phyloP scores from a whole-genome alignment of 1,284 basidiomycete genomes.

The Ceratobasidium sp. region DNA sequence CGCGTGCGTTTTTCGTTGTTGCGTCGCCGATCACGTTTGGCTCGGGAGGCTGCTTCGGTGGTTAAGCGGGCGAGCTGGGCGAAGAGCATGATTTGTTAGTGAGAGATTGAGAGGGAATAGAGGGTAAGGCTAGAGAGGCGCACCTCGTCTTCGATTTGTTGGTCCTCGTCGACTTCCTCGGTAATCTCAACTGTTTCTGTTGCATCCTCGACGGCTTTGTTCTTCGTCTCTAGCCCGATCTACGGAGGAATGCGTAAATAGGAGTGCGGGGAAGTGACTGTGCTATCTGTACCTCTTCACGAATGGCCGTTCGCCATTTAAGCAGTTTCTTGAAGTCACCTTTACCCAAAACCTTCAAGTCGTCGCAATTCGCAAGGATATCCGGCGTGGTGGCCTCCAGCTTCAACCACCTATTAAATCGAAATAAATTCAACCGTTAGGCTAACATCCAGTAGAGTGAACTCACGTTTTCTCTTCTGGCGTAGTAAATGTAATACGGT shows the following conservation, averaged over 20 bases:
- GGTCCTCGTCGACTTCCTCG: conserved; percentile 86
- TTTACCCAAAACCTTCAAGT: conserved; percentile 97
- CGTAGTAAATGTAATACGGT: conserved; percentile 85
- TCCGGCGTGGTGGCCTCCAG: conserved; percentile 83
- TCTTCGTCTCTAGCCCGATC: conserved; percentile 87
- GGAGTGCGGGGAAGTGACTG: conserved; percentile 10
- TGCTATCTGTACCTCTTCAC: conserved; percentile 75
- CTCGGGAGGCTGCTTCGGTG: conserved; percentile 78
- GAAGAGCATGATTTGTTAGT: conserved; percentile 8
- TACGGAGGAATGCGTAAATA: conserved; percentile 55
- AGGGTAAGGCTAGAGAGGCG: conserved; percentile 49
- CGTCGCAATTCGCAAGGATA: conserved; percentile 85
- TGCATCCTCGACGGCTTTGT: conserved; percentile 75
- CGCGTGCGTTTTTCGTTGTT: conserved; percentile 91
- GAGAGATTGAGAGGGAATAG: neutral
- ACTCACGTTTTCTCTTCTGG: conserved; percentile 88
- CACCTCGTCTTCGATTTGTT: conserved; percentile 90
- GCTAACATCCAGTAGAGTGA: conserved; percentile 9
- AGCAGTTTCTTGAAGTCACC: conserved; percentile 95
- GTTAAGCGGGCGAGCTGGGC: conserved; percentile 85
- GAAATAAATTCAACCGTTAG: conserved; percentile 3
- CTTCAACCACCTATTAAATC: conserved; percentile 72
- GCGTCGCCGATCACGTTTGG: conserved; percentile 86
- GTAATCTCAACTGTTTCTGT: conserved; percentile 82
- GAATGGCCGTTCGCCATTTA: conserved; percentile 89